These are phyloP conservation scores for Remersonia thermophila DNA, from an alignment of 2,329 filamentous ascomycete genomes.

Conservation along the genomic window DNA sequence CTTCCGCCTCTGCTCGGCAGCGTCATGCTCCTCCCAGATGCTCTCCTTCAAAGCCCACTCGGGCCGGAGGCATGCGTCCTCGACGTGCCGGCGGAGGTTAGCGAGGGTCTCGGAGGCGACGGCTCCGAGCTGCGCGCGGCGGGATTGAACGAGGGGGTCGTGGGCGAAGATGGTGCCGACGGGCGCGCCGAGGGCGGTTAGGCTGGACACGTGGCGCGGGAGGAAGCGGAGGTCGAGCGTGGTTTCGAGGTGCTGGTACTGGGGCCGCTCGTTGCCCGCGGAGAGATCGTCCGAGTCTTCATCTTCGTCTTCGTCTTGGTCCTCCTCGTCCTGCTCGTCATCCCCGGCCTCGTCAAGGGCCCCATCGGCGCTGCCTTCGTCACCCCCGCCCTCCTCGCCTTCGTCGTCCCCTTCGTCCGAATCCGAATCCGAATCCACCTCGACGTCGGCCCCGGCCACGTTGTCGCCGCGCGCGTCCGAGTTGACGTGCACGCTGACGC, in stretches of 20 bases:
- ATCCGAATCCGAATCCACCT: neutral
- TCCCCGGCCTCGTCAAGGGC: neutral
- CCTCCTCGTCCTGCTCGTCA: neutral
- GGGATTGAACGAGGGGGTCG: constrained; percentile 12
- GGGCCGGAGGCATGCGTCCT: constrained; percentile 13
- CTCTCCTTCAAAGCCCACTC: constrained; percentile 11
- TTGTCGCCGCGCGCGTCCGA: neutral
- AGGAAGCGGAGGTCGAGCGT: constrained; percentile 16
- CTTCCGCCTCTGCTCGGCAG: constrained; percentile 9
- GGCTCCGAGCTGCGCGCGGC: constrained; percentile 7
- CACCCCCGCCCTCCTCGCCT: neutral
- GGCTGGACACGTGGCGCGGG: constrained; percentile 2
- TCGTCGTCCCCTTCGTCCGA: neutral
- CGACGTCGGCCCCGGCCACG: too few relatives aligned
- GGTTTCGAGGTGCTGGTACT: constrained; percentile 13
- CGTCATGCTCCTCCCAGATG: constrained; percentile 16
- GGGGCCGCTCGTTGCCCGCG: neutral
- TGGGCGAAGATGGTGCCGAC: too few relatives aligned
- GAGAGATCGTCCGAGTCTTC: neutral
- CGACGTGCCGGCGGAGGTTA: constrained; percentile 16
- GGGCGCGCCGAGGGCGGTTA: neutral
- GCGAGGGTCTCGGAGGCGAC: constrained; percentile 3
- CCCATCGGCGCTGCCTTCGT: too few relatives aligned
- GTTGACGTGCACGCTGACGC: constrained; percentile 14
- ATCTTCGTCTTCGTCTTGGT: neutral